Base-by-base conservation (phyloP, 2,329 filamentous ascomycete species). In the Fusarium sp. region DNA sequence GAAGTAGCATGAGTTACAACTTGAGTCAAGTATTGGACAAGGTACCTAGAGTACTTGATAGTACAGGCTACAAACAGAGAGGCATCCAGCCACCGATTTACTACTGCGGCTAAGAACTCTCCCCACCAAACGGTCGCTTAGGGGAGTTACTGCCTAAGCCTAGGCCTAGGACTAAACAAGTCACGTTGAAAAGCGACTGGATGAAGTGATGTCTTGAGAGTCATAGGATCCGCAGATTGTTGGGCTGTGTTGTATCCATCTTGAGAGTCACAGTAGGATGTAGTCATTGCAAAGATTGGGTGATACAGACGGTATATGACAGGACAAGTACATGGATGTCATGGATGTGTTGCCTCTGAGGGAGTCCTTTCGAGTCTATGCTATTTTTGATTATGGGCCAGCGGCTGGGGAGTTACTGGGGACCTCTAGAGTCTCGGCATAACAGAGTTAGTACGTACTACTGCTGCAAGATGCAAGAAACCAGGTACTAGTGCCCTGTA, bases 371-470 rank as follows among this genome's bases (percentile, higher is more conserved):
- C 18, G 22, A 52, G 22, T 11, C 41, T 43, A 64, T 48, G 45
- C 67, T 70, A 70, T 70, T 70, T 70, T 70, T 70, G 67, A 70
- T 40, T n/a, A 40, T 38, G 20, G 48, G 24, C 10, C 22, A 51
- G 48, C 48, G 48, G 48, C 48, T 51, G 30, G 48, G 34, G 48
- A 51, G 47, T 38, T 38, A 49, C 47, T 49, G 22, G 47, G 29
- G 29, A 30, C 47, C 47, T 30, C 47, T 34, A 32, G 34, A 38
- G 29, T 34, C 27, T 51, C 6, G 41, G 18, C 34, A 38, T 10
- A 38, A 10, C 18, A 38, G 18, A n/a, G 18, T 38, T 38, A 44
- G 47, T 32, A 51, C 30, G 47, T 38, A 38, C 47, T 51, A 52
- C 48, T 52, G 48, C 48, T 52, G 48, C 48, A 52, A 52, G 47